These are phyloP conservation scores for Fusarium papillatum DNA, from an alignment of 2,329 filamentous ascomycete species.

Conservation along the genomic window DNA sequence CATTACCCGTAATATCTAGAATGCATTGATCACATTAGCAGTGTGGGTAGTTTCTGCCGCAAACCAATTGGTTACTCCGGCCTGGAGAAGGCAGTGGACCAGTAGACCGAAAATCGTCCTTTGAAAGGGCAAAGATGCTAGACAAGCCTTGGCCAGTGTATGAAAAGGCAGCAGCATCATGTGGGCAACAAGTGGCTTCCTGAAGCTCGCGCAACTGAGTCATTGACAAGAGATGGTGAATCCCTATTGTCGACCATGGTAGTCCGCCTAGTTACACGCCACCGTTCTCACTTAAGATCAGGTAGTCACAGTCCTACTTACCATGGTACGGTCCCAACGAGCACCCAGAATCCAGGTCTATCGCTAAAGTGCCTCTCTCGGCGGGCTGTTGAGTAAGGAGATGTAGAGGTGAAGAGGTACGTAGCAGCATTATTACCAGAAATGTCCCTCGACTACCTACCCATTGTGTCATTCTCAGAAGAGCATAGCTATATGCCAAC, in stretches of 20 bases:
- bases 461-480: constrained; percentile 6
- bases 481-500: constrained; percentile 15
- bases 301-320: constrained; percentile 41
- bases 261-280: constrained; percentile 31
- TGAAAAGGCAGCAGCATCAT: background rate
- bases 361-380: background rate
- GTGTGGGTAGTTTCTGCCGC: constrained; percentile 32
- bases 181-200: background rate
- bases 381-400: background rate
- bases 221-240: constrained; percentile 19
- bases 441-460: constrained; percentile 5
- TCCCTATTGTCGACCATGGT: constrained; percentile 30
- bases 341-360: constrained; percentile 6
- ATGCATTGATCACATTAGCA: constrained; percentile 24
- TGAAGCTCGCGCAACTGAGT: constrained; percentile 27
- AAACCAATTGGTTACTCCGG: constrained; percentile 29
- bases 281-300: constrained; percentile 33
- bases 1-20: background rate
- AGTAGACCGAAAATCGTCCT: constrained; percentile 17
- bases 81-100: constrained; percentile 18
- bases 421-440: constrained; percentile 17
- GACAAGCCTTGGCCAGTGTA: constrained; percentile 25
- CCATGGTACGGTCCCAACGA: constrained; percentile 37
- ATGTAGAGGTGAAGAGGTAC: constrained; percentile 18
- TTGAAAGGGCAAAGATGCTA: constrained; percentile 33